phyloP scores from a whole-genome alignment of 83 land plant genomes.

The Picea abies region DNA sequence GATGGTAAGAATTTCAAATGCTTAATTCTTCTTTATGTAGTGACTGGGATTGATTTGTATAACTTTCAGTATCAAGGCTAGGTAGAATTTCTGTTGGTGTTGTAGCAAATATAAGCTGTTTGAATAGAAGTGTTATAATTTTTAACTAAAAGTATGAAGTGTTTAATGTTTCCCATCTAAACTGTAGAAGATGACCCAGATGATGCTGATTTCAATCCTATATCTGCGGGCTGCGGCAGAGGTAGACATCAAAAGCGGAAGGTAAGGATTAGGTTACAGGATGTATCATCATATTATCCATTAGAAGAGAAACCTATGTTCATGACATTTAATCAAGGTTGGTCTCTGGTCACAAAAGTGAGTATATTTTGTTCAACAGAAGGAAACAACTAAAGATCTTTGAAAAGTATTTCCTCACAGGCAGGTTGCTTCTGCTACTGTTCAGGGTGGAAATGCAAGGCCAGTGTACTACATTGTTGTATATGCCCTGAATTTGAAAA shows the following conservation, averaged over 20 bases:
- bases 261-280: slow-evolving; percentile 14
- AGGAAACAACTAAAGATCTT: neutral
- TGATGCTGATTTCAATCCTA: slow-evolving; percentile 94
- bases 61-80: neutral
- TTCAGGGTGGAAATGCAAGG: neutral
- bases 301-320: neutral
- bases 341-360: neutral
- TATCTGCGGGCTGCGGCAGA: slow-evolving; percentile 37
- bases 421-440: neutral
- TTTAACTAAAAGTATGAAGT: slow-evolving; percentile 7
- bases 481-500: neutral
- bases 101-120: neutral
- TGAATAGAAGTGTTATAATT: neutral
- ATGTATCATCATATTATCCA: neutral
- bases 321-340: too few relatives aligned
- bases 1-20: slow-evolving; percentile 31
- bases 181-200: slow-evolving; percentile 94
- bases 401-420: neutral
- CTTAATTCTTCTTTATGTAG: slow-evolving; percentile 2
- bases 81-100: neutral
- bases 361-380: neutral
- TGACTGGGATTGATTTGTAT: too few relatives aligned
- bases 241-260: slow-evolving; percentile 21
- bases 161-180: slow-evolving; percentile 16
- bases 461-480: neutral